Percentiles rank a stretch among this genome's conserved stretches.
These are phyloP conservation scores for Fallopia convolvulus DNA, from an alignment of 148 eudicot species.

Conservation along the genomic window DNA sequence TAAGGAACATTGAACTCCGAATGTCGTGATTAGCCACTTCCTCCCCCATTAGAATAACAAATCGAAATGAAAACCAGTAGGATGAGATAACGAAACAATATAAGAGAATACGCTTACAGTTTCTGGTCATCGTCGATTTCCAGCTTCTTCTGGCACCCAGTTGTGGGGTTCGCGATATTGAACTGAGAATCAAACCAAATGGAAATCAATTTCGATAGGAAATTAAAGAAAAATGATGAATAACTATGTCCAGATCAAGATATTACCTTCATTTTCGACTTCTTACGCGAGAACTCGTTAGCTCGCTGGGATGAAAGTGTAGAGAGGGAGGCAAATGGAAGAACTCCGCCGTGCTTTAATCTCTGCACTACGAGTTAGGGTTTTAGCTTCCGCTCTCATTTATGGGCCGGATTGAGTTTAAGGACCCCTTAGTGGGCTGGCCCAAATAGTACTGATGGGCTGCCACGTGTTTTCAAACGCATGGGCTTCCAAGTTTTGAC, in stretches of 20 bases:
- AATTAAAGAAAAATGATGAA: not conserved
- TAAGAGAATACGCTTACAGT: slow-evolving; percentile 31
- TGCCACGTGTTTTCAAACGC: not conserved
- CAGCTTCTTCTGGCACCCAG: slow-evolving; percentile 92
- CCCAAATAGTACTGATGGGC: not conserved
- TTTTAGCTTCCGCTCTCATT: not conserved
- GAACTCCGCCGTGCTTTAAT: not conserved
- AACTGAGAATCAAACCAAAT: slow-evolving; percentile 28
- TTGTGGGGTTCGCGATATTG: slow-evolving; percentile 81
- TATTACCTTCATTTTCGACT: not conserved
- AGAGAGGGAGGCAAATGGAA: not conserved
- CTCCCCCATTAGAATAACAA: not conserved
- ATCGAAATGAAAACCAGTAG: not conserved
- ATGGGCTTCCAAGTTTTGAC: no score
- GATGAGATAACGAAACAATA: not conserved
- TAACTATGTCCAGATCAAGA: not conserved
- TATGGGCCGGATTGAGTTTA: not conserved
- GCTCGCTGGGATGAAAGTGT: not conserved
- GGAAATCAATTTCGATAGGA: not conserved
- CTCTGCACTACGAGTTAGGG: not conserved
- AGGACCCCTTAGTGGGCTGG: not conserved
- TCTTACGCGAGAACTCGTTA: not conserved
- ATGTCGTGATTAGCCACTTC: not conserved
- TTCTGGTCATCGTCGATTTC: slow-evolving; percentile 86
- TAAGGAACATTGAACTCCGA: not conserved